Evolutionary conservation across 805 yeast genomes (phyloP).

Genomic region (Sugiyamaella boreocaroliniensis): DNA sequence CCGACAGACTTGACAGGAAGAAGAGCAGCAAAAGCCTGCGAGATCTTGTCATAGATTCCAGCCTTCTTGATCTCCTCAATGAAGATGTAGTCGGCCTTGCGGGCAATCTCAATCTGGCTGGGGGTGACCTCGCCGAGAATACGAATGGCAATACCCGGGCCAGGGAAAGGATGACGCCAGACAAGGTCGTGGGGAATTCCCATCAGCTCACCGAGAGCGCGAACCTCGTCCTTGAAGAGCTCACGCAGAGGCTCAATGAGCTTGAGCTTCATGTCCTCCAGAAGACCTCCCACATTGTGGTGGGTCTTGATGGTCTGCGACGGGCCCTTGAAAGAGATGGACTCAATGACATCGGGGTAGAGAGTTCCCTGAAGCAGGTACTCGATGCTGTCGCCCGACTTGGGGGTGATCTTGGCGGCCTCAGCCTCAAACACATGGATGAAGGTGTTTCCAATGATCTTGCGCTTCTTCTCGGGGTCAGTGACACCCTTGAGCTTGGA

Average conservation of each 20-base stretch:
- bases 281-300: constrained; percentile 97
- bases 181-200: constrained; percentile 96
- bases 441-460: constrained; percentile 96
- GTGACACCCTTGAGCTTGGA: constrained; percentile 84
- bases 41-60: constrained; percentile 84
- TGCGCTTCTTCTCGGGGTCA: constrained; percentile 98
- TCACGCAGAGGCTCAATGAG: constrained; percentile 98
- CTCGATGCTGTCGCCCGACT: constrained; percentile 72
- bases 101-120: constrained; percentile 89
- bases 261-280: constrained; percentile 97
- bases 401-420: constrained; percentile 86
- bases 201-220: constrained; percentile 87
- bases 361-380: constrained; percentile 93
- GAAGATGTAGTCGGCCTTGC: constrained; percentile 94
- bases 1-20: constrained; percentile 98
- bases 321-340: constrained; percentile 98
- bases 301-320: constrained; percentile 99
- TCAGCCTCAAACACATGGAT: constrained; percentile 95
- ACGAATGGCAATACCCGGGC: constrained; percentile 99
- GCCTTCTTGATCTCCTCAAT: constrained; percentile 93
- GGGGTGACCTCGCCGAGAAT: constrained; percentile 95
- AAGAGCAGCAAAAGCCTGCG: constrained; percentile 96
- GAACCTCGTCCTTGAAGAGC: constrained; percentile 97
- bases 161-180: constrained; percentile 99
- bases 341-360: constrained; percentile 97